phyloP scores from a whole-genome alignment of 148 eudicot genomes.

The Silene conica region DNA sequence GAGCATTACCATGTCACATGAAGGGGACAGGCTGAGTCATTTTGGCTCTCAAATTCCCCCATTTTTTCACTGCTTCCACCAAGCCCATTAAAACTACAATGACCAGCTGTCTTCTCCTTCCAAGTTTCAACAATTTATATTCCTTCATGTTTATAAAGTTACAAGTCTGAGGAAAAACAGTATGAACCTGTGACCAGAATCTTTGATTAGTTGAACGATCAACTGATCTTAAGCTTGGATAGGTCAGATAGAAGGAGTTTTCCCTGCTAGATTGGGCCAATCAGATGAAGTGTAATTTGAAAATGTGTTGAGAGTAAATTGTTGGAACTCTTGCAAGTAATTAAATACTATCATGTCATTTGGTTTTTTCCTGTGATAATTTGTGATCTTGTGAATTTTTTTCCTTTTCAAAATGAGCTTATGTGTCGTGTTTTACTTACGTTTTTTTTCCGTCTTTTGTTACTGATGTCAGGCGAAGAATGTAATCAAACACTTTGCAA shows the following conservation, averaged over 20 bases:
- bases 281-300: background rate
- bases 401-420: background rate
- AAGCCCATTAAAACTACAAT: too few species aligned
- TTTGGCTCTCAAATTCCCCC: too few species aligned
- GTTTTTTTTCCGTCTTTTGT: background rate
- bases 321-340: background rate
- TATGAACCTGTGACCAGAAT: background rate
- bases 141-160: background rate
- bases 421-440: background rate
- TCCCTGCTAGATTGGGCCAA: background rate
- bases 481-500: constrained; percentile 66
- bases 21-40: too few species aligned
- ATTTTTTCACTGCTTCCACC: too few species aligned
- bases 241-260: background rate
- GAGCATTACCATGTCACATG: background rate
- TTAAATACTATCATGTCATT: background rate
- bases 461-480: constrained; percentile 50
- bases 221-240: background rate
- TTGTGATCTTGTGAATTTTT: background rate
- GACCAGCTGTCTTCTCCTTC: too few species aligned
- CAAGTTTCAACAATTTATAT: too few species aligned
- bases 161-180: background rate
- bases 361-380: background rate
- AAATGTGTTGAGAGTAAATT: background rate
- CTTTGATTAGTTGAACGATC: background rate